These are phyloP conservation scores for Paramyrothecium roridum DNA, from an alignment of 2,329 filamentous ascomycete genomes.

Conservation along the genomic window DNA sequence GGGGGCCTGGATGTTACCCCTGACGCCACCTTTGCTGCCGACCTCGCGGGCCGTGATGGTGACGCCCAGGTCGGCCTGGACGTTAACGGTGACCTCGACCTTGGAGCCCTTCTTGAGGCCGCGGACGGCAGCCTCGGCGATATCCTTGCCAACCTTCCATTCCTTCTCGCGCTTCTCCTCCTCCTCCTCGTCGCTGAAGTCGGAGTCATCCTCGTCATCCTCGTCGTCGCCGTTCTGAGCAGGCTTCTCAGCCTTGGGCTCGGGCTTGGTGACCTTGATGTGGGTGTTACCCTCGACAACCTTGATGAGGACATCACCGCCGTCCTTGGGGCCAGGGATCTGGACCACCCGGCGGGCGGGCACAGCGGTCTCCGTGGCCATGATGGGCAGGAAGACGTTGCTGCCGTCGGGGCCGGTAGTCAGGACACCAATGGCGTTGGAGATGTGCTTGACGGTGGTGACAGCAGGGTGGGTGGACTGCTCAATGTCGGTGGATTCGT, in stretches of 20 bases:
- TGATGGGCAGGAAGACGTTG: constrained; percentile 75
- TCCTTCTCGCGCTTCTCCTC: constrained; percentile 87
- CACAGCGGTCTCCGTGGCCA: constrained; percentile 83
- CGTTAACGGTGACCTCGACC: constrained; percentile 91
- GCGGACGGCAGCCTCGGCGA: constrained; percentile 83
- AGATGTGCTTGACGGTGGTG: constrained; percentile 87
- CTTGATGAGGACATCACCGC: constrained; percentile 84
- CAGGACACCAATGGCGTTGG: constrained; percentile 84
- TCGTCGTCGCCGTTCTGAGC: constrained; percentile 66
- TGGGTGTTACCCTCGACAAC: constrained; percentile 84
- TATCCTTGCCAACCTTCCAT: constrained; percentile 80
- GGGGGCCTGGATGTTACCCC: constrained; percentile 49
- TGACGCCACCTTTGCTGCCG: constrained; percentile 79
- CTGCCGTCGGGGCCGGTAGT: constrained; percentile 56
- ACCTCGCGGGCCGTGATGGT: constrained; percentile 82
- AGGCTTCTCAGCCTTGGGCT: constrained; percentile 71
- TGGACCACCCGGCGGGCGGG: constrained; percentile 83
- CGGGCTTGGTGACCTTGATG: constrained; percentile 90
- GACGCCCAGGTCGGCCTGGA: constrained; percentile 74
- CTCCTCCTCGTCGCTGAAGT: constrained; percentile 71
- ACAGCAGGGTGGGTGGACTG: constrained; percentile 95
- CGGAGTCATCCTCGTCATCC: constrained; percentile 60
- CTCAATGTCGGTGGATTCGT: constrained; percentile 88
- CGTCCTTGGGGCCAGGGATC: constrained; percentile 71
- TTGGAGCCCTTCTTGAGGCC: constrained; percentile 84